phyloP scores from a whole-genome alignment of 192 early-diverging fungal genomes.

The Geranomyces michiganensis region DNA sequence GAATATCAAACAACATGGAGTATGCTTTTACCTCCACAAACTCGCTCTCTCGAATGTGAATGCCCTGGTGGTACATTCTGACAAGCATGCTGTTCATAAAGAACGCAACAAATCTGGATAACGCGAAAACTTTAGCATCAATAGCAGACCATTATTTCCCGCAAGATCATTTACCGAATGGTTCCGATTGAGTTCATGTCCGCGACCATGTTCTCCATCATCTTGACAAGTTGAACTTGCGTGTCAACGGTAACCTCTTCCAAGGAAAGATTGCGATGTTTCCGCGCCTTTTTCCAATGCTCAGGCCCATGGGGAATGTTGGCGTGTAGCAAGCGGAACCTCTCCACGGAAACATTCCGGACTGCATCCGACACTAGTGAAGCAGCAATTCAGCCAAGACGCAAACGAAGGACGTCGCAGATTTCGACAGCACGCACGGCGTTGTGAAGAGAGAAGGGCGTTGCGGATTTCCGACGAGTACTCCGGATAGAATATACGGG shows the following conservation, averaged over 20 bases:
- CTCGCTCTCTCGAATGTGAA: slow-evolving; percentile 80
- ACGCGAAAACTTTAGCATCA: neutral
- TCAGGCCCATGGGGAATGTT: neutral
- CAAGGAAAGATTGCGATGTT: slow-evolving; percentile 10
- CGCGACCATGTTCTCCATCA: slow-evolving; percentile 61
- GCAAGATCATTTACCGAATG: slow-evolving; percentile 53
- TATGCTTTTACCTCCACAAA: slow-evolving; percentile 62
- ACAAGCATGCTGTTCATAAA: slow-evolving; percentile 72
- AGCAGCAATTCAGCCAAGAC: neutral
- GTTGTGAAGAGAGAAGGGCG: slow-evolving; percentile 54
- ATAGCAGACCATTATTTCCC: neutral
- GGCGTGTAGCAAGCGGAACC: slow-evolving; percentile 55
- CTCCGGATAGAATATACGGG: slow-evolving; percentile 67
- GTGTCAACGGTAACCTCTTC: slow-evolving; percentile 35
- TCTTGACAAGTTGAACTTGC: slow-evolving; percentile 34
- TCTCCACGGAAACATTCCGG: slow-evolving; percentile 11
- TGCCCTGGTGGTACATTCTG: slow-evolving; percentile 83
- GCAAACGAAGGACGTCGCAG: neutral
- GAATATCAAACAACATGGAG: neutral
- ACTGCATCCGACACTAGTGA: slow-evolving; percentile 2
- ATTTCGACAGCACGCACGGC: slow-evolving; percentile 47
- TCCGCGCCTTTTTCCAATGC: neutral
- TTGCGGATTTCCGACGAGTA: slow-evolving; percentile 68
- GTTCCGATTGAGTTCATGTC: slow-evolving; percentile 66
- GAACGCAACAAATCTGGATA: slow-evolving; percentile 68